Conservation (phyloP, 75 land plant species). For the Sequoia sempervirens region DNA sequence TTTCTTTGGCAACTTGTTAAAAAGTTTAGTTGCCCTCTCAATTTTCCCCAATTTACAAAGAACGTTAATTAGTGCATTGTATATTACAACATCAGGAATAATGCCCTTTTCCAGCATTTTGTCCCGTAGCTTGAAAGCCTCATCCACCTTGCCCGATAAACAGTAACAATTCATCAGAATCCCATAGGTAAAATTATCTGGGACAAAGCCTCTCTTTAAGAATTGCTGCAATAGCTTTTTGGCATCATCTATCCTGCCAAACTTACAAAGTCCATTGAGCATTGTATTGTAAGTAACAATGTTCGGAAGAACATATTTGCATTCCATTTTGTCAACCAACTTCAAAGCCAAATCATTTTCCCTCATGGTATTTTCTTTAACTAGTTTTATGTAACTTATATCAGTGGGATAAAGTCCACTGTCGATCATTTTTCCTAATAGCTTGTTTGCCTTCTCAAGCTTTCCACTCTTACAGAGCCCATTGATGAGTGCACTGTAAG, state of each 20-base stretch:
- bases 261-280: conserved; percentile 48
- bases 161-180: conserved; percentile 49
- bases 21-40: conserved; percentile 43
- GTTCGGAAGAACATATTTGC: conserved; percentile 14
- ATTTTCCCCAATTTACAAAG: conserved; percentile 50
- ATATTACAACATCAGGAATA: conserved; percentile 39
- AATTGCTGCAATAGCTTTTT: conserved; percentile 22
- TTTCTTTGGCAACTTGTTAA: conserved; percentile 35
- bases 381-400: neutral
- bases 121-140: conserved; percentile 52
- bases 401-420: conserved; percentile 13
- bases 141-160: conserved; percentile 32
- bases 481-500: conserved; percentile 42
- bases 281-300: conserved; percentile 43
- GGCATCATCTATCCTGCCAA: conserved; percentile 40
- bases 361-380: conserved; percentile 7
- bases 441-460: conserved; percentile 38
- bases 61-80: conserved; percentile 55
- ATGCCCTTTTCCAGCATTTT: conserved; percentile 50
- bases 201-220: conserved; percentile 30
- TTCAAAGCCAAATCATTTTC: conserved; percentile 22
- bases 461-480: conserved; percentile 42
- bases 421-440: conserved; percentile 44
- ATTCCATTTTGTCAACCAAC: conserved; percentile 19
- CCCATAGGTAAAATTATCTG: conserved; percentile 53